A percentile compares a stretch with the other conserved stretches of the same genome.
Conservation (phyloP, 441 rosid genomes). For the Adansonia madagascariensis region DNA sequence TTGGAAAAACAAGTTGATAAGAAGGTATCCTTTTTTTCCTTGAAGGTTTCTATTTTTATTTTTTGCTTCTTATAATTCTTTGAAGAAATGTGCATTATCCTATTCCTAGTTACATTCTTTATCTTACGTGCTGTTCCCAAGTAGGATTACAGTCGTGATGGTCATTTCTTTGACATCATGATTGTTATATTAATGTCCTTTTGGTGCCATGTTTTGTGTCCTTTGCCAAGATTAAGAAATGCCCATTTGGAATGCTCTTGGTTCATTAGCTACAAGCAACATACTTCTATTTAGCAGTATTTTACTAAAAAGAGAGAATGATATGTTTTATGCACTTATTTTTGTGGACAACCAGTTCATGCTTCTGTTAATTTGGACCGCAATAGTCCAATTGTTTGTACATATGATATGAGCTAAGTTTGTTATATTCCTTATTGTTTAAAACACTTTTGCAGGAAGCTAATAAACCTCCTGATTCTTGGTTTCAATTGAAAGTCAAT, state of each 20-base stretch:
- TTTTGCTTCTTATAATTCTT: background rate
- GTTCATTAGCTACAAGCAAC: background rate
- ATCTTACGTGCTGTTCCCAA: background rate
- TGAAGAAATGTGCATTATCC: background rate
- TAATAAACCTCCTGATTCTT: slow-evolving; percentile 86
- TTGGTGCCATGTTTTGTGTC: background rate
- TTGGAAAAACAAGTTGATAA: slow-evolving; percentile 56
- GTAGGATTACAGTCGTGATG: background rate
- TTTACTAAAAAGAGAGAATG: background rate
- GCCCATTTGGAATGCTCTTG: background rate
- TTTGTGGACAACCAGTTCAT: background rate
- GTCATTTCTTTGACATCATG: background rate
- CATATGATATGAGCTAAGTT: slow-evolving; percentile 11
- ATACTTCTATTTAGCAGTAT: background rate
- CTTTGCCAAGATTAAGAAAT: slow-evolving; percentile 4
- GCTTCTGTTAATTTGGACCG: background rate
- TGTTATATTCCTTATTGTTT: slow-evolving; percentile 13
- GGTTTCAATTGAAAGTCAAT: slow-evolving; percentile 98
- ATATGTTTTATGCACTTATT: slow-evolving; percentile 12
- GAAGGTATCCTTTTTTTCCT: slow-evolving; percentile 47
- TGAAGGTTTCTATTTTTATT: background rate
- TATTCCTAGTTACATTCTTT: background rate
- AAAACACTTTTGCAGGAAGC: slow-evolving; percentile 64
- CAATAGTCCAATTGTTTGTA: slow-evolving; percentile 18
- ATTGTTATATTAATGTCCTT: background rate